Conservation (phyloP, 1,284 basidiomycete genomes). For the Malassezia furfur region DNA sequence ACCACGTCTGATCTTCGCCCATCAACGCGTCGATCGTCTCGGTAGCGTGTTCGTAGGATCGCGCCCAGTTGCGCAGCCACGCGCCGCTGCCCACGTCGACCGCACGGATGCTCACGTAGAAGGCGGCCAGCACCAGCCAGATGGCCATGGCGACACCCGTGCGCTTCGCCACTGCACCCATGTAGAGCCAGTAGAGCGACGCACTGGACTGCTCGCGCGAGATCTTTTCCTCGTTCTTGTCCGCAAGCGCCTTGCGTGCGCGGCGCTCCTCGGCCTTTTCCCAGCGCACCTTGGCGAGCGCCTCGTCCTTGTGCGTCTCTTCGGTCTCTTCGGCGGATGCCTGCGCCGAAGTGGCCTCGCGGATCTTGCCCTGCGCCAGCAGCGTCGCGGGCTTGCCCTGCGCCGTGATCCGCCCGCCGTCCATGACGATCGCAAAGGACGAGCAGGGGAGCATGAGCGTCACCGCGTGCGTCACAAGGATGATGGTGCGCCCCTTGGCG, state of each 20-base stretch:
- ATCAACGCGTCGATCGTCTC: background rate
- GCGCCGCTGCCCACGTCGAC: slow-evolving; percentile 37
- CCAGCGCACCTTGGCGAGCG: slow-evolving; percentile 28
- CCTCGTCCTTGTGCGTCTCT: slow-evolving; percentile 16
- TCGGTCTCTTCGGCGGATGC: slow-evolving; percentile 17
- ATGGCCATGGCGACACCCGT: slow-evolving; percentile 20
- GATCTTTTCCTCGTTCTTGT: slow-evolving; percentile 43
- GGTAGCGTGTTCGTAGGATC: slow-evolving; percentile 29
- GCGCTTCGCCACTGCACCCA: slow-evolving; percentile 26
- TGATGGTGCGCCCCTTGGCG: slow-evolving; percentile 60
- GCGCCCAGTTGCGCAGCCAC: slow-evolving; percentile 45
- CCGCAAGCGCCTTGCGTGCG: slow-evolving; percentile 17
- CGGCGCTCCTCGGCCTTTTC: slow-evolving; percentile 22
- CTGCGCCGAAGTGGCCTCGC: slow-evolving; percentile 12
- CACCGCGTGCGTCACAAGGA: slow-evolving; percentile 79
- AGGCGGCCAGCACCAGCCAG: slow-evolving; percentile 29
- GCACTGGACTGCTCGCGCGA: slow-evolving; percentile 30
- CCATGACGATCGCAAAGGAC: slow-evolving; percentile 62
- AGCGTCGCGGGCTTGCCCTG: slow-evolving; percentile 57
- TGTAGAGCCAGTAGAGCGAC: slow-evolving; percentile 39
- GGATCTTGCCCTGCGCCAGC: slow-evolving; percentile 31
- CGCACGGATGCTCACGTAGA: slow-evolving; percentile 31
- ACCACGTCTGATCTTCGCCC: slow-evolving; percentile 26
- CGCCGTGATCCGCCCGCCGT: slow-evolving; percentile 63
- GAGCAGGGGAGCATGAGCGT: slow-evolving; percentile 63